These are phyloP conservation scores for Meyerozyma athensensis DNA, from an alignment of 1,139 yeast species.

Conservation along the genomic window DNA sequence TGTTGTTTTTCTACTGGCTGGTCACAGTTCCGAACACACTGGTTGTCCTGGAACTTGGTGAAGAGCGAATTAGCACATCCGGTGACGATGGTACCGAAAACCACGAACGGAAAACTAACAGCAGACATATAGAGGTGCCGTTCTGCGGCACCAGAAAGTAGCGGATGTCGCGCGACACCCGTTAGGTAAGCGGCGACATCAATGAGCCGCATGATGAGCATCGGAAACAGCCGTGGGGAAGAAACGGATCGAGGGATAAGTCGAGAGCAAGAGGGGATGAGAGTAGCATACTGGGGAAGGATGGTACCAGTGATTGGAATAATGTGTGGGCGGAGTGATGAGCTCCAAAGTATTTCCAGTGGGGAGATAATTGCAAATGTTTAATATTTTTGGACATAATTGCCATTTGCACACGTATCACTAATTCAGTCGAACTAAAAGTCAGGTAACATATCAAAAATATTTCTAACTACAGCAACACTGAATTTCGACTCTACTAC, in stretches of 20 bases:
- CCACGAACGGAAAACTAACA: conserved; percentile 17
- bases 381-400: no score
- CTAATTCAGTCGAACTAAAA: no score
- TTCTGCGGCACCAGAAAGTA: background rate
- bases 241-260: background rate
- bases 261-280: conserved; percentile 6
- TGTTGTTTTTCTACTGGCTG: conserved; percentile 37
- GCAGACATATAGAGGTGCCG: background rate
- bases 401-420: no score
- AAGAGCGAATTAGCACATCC: conserved; percentile 73
- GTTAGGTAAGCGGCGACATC: conserved; percentile 2
- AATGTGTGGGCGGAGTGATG: no score
- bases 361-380: no score
- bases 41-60: conserved; percentile 75
- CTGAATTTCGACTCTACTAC: conserved; percentile 7
- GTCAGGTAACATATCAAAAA: conserved; percentile 17
- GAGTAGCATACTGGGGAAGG: no score
- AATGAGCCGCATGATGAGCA: conserved; percentile 38
- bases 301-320: no score
- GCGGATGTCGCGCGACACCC: conserved; percentile 1
- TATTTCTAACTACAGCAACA: conserved; percentile 12
- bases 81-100: conserved; percentile 53
- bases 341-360: no score
- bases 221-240: conserved; percentile 12
- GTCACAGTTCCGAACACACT: conserved; percentile 58